Conservation (phyloP, 306 rosid genomes). For the Ormosia semicastrata region DNA sequence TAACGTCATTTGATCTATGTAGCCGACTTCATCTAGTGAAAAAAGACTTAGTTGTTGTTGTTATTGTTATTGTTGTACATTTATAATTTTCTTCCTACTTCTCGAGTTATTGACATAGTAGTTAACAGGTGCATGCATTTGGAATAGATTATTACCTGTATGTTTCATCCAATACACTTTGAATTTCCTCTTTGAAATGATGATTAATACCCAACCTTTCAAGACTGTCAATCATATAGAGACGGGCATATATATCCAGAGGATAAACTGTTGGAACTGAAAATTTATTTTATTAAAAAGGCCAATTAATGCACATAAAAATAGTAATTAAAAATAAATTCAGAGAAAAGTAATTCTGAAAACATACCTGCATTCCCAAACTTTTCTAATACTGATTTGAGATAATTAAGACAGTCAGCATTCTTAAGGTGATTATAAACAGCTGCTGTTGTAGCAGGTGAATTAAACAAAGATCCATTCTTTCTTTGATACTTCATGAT, state of each 20-base stretch:
- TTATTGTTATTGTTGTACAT: too few species aligned
- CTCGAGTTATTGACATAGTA: not conserved
- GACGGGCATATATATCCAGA: conserved; percentile 61
- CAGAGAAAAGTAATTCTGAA: not conserved
- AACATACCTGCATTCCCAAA: conserved; percentile 68
- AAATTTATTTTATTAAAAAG: not conserved
- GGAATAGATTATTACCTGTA: conserved; percentile 50
- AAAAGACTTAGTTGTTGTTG: too few species aligned
- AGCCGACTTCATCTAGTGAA: too few species aligned
- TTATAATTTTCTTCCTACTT: not conserved
- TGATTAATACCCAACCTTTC: conserved; percentile 67
- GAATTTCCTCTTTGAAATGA: conserved; percentile 74
- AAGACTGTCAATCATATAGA: conserved; percentile 70
- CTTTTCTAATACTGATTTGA: conserved; percentile 51
- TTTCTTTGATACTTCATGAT: conserved; percentile 73
- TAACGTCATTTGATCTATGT: too few species aligned
- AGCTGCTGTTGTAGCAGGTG: conserved; percentile 85
- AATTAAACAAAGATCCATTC: conserved; percentile 80
- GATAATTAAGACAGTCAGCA: conserved; percentile 64
- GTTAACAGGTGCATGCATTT: conserved; percentile 10
- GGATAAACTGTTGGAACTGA: conserved; percentile 86
- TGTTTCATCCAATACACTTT: conserved; percentile 65
- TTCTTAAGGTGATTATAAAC: conserved; percentile 56
- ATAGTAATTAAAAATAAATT: not conserved
- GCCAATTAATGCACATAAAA: not conserved